A percentile compares a stretch with the other conserved stretches of the same genome.
These are phyloP conservation scores for Phlebiopsis gigantea DNA, from an alignment of 768 basidiomycete genomes.

Conservation along the genomic window DNA sequence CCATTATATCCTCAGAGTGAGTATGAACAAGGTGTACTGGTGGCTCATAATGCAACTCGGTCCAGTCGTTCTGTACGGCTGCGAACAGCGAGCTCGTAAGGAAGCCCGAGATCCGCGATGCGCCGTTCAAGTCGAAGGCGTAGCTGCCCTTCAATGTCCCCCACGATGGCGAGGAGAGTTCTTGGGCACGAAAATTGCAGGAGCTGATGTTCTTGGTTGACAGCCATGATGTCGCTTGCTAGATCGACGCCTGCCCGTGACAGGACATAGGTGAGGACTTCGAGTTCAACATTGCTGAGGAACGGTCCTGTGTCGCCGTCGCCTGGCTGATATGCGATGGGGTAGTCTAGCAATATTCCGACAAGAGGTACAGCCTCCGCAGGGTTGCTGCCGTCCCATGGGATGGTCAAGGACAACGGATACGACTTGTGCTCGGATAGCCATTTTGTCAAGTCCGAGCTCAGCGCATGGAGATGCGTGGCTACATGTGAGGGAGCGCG, in stretches of 20 bases:
- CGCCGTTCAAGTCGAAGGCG: conserved; percentile 29
- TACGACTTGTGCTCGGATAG: not conserved
- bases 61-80: conserved; percentile 36
- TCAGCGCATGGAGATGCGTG: not conserved
- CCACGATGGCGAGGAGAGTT: conserved; percentile 10
- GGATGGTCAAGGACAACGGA: conserved; percentile 1
- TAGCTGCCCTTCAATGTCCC: conserved; percentile 24
- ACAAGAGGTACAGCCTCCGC: conserved; percentile 44
- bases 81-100: conserved; percentile 22
- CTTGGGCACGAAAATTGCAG: conserved; percentile 58
- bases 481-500: not conserved
- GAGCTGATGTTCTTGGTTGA: conserved; percentile 29
- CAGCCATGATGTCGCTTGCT: not conserved
- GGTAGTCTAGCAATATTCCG: conserved; percentile 57
- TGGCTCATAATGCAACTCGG: conserved; percentile 40
- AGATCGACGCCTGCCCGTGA: not conserved
- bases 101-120: conserved; percentile 21
- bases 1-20: conserved; percentile 12
- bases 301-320: conserved; percentile 28
- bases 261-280: conserved; percentile 44
- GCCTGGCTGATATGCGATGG: conserved; percentile 47
- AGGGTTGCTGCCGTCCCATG: not conserved
- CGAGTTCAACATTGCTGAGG: conserved; percentile 41
- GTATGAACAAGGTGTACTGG: not conserved
- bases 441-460: not conserved